These are phyloP conservation scores for Pseudomassariella vexata DNA, from an alignment of 2,329 filamentous ascomycete species.

Conservation along the genomic window DNA sequence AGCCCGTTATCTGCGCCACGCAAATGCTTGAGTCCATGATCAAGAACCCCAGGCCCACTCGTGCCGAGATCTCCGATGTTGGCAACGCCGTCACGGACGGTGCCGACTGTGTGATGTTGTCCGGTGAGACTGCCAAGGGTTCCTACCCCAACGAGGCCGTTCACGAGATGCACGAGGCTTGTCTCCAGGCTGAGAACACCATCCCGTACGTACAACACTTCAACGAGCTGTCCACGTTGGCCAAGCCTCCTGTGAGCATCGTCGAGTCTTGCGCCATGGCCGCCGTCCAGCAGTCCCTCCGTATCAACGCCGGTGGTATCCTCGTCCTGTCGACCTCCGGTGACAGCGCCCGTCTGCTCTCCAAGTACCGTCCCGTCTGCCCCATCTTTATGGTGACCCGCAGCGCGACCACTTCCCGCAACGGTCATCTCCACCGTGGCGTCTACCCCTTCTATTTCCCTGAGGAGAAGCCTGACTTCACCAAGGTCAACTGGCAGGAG, in stretches of 20 bases:
- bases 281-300: slow-evolving; percentile 88
- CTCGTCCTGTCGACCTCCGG: slow-evolving; percentile 94
- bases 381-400: slow-evolving; percentile 99
- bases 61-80: slow-evolving; percentile 97
- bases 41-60: slow-evolving; percentile 96
- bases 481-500: slow-evolving; percentile 92
- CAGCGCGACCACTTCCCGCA: slow-evolving; percentile 76
- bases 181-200: slow-evolving; percentile 91
- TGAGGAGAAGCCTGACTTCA: slow-evolving; percentile 91
- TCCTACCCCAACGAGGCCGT: slow-evolving; percentile 90
- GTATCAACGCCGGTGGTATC: slow-evolving; percentile 94
- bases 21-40: slow-evolving; percentile 99
- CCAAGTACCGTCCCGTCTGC: slow-evolving; percentile 98
- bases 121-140: slow-evolving; percentile 97
- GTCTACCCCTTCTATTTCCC: slow-evolving; percentile 97
- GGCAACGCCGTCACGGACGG: slow-evolving; percentile 97
- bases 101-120: slow-evolving; percentile 99
- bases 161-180: slow-evolving; percentile 96
- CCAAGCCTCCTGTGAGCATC: slow-evolving; percentile 76
- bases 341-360: slow-evolving; percentile 87
- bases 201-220: slow-evolving; percentile 97
- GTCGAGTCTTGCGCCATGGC: slow-evolving; percentile 96
- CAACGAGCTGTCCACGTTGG: slow-evolving; percentile 84
- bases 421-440: slow-evolving; percentile 92
- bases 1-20: slow-evolving; percentile 97